These are phyloP conservation scores for Metschnikowia colocasiae DNA, from an alignment of 805 yeast species.

Conservation along the genomic window DNA sequence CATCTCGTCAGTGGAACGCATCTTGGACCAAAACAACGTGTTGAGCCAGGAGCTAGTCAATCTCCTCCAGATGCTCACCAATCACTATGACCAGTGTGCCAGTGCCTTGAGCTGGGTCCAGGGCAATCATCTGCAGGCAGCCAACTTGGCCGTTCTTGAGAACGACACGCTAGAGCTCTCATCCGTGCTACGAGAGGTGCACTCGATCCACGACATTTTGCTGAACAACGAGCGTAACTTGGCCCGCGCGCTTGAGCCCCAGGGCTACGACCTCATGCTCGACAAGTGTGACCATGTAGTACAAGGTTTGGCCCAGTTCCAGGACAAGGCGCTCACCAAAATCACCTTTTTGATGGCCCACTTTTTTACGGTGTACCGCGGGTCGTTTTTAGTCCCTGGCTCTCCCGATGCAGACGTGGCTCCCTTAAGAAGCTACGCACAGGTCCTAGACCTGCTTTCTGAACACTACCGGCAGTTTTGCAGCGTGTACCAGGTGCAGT, in stretches of 20 bases:
- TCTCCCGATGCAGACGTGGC: not conserved
- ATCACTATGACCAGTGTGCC: constrained; percentile 77
- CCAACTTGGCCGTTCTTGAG: constrained; percentile 44
- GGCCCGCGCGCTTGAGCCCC: not conserved
- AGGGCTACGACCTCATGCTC: constrained; percentile 5
- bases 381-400: not conserved
- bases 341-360: constrained; percentile 21
- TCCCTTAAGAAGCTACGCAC: constrained; percentile 21
- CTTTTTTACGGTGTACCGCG: constrained; percentile 11
- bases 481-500: constrained; percentile 31
- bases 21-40: constrained; percentile 36
- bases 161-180: constrained; percentile 57
- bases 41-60: constrained; percentile 69
- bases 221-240: constrained; percentile 27
- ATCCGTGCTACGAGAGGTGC: constrained; percentile 42
- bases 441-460: constrained; percentile 27
- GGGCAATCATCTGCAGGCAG: constrained; percentile 22
- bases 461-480: constrained; percentile 37
- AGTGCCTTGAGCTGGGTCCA: constrained; percentile 31
- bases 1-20: not conserved
- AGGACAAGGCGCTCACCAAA: constrained; percentile 24
- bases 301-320: constrained; percentile 21
- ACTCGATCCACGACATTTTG: constrained; percentile 33
- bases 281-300: constrained; percentile 17
- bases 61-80: constrained; percentile 65